These are phyloP conservation scores for Solanum acaule DNA, from an alignment of 257 asterid species.

Conservation along the genomic window DNA sequence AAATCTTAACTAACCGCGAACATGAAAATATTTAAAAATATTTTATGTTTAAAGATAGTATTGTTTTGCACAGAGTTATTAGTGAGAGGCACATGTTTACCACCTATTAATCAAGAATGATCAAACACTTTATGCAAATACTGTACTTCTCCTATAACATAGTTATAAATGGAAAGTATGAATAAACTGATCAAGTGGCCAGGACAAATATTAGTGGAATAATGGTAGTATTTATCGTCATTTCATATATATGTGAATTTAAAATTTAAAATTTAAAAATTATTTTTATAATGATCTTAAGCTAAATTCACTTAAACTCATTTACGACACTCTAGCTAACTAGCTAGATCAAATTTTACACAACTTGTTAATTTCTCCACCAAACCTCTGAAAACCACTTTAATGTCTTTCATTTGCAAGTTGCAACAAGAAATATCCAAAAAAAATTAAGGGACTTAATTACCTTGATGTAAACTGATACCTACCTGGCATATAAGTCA, in stretches of 20 bases:
- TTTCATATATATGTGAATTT: too few relatives aligned
- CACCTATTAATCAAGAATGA: too few relatives aligned
- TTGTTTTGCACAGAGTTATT: neutral
- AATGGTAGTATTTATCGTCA: too few relatives aligned
- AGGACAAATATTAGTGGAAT: too few relatives aligned
- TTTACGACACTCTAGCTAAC: neutral
- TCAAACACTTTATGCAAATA: neutral
- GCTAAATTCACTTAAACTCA: neutral
- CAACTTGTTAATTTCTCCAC: neutral
- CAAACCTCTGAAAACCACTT: neutral
- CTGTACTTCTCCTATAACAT: neutral
- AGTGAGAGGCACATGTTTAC: neutral
- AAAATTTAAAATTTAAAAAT: too few relatives aligned
- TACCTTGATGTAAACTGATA: too few relatives aligned
- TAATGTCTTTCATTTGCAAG: neutral
- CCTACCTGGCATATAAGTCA: too few relatives aligned
- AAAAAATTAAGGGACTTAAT: neutral
- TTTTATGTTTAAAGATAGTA: too few relatives aligned
- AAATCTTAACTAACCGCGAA: too few relatives aligned
- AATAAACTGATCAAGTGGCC: neutral
- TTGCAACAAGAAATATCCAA: neutral
- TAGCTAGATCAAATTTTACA: neutral
- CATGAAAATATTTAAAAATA: too few relatives aligned
- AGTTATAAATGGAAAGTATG: neutral
- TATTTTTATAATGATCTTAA: too few relatives aligned